Base-by-base conservation (phyloP, 2,329 filamentous ascomycete species). In the Dactylellina leptospora region DNA sequence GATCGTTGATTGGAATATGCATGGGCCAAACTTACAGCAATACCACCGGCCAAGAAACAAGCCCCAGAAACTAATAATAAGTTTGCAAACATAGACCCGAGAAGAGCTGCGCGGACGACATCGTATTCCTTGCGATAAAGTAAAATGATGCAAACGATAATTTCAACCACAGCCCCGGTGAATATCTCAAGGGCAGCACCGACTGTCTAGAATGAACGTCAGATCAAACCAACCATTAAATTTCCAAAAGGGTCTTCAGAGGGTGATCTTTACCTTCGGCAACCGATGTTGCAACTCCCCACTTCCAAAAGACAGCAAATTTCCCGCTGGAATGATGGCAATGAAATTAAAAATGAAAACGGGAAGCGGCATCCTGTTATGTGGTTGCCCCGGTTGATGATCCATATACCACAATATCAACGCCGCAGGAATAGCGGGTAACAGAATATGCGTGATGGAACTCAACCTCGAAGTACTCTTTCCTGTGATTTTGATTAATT, bases 21-120 rank as follows among this genome's bases (percentile, higher is more conserved):
- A 16, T n/a, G 8, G 10, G 5, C 4, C 22, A 13, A 27, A 61
- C 63, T 69, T 54, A 61, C 54, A 40, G 68, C 68, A 30, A 93
- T 75, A 9, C 92, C 91, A 40, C 90, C 90, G 23, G 87, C 85
- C 73, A 93, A 86, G 81, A 96, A 96, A 78, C 91, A 95, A 53
- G 88, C 78, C 0, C 92, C 92, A 20, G 95, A 80, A 76, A 91
- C 95, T 0, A 96, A 83, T 44, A 96, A 81, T 80, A 95, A 85
- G 30, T 92, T 96, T 9, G 92, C 91, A 42, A 96, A 80, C 47
- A 96, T 90, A 0, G 90, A 93, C 36, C 92, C 91, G 0, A 96
- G 81, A 61, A 96, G 93, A 22, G 92, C 91, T 56, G 90, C 90
- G 77, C 91, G 87, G 75, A 96, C 91, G 76, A 95, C 90, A 16